Evolutionary conservation across 2,329 filamentous ascomycete genomes (phyloP), one percentile per base, ranked within the genome.

Genomic region (Calonectria hongkongensis): DNA sequence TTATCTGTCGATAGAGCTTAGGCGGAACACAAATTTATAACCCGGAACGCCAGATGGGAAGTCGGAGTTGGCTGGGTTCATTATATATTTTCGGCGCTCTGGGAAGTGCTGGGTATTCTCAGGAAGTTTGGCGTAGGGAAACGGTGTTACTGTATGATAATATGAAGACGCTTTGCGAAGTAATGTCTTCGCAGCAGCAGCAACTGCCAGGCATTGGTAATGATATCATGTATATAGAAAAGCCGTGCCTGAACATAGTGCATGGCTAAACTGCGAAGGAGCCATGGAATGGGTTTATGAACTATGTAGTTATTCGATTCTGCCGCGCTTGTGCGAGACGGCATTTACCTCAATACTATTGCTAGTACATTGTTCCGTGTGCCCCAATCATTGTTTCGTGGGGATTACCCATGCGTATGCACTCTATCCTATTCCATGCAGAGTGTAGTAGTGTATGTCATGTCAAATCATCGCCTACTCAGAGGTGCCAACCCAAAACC

Each of bases 151-250:
- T 64, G 54, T 50, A 68, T 62, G 58, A 70, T 64, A 68, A 60
- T 51, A 72, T 64, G 65, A 51, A 45, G 50, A 68, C 43, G 36
- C 69, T 66, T 72, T 68, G 7, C 48, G 60, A 73, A 41, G 25
- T 68, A 43, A 51, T 65, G 50, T 73, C 48, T 63, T 75, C 66
- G 60, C 48, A 51, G 60, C 70, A 68, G 56, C 66, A 68, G 56
- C 66, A 64, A 74, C 75, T 68, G 71, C 43, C 66, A 66, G 60
- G 65, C 50, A 74, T 71, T 64, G 68, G 51, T 74, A 72, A 77
- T 78, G 67, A 68, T 72, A 70, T 75, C 71, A 73, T 76, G 72
- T 77, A 74, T 72, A 73, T 66, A 75, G 60, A 73, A 62, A 56
- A 54, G 56, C 16, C 39, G 51, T 56, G 56, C 45, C 15, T 36